A percentile compares a stretch with the other conserved stretches of the same genome.
phyloP scores from a whole-genome alignment of 768 basidiomycete species.

The Mycena capillaripes region DNA sequence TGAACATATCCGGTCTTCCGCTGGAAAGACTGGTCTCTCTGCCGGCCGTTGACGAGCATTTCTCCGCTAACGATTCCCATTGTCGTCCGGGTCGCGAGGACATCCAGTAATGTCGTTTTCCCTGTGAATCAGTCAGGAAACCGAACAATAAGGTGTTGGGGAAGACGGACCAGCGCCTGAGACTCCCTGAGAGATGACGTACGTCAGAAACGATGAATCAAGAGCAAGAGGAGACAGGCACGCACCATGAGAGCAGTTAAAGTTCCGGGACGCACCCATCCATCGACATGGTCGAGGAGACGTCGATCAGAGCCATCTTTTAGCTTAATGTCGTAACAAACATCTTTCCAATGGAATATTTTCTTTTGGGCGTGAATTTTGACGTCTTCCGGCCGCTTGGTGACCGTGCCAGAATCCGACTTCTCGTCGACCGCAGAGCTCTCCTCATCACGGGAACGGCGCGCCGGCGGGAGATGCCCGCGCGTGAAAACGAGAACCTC shows the following conservation, averaged over 20 bases:
- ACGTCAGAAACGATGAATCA: background rate
- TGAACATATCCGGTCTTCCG: slow-evolving; percentile 64
- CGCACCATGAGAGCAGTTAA: slow-evolving; percentile 66
- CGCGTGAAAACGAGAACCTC: slow-evolving; percentile 46
- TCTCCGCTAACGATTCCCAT: slow-evolving; percentile 63
- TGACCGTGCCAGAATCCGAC: slow-evolving; percentile 30
- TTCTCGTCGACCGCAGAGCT: slow-evolving; percentile 45
- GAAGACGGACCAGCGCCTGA: slow-evolving; percentile 24
- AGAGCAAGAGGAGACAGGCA: background rate
- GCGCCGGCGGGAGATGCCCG: slow-evolving; percentile 39
- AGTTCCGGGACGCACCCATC: slow-evolving; percentile 65
- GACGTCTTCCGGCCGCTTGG: slow-evolving; percentile 21
- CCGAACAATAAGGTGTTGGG: no score
- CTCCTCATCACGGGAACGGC: slow-evolving; percentile 43
- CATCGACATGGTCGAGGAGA: slow-evolving; percentile 60
- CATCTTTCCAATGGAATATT: slow-evolving; percentile 63
- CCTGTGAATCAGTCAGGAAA: slow-evolving; percentile 27
- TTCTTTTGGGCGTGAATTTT: slow-evolving; percentile 36
- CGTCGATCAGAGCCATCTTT: slow-evolving; percentile 39
- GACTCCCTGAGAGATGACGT: slow-evolving; percentile 9
- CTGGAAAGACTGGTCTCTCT: slow-evolving; percentile 52
- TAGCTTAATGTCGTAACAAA: slow-evolving; percentile 55
- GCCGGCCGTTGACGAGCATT: slow-evolving; percentile 55
- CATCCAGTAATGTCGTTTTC: slow-evolving; percentile 59
- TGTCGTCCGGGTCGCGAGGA: slow-evolving; percentile 61